A percentile compares a stretch with the other conserved stretches of the same genome.
Conservation (phyloP, 257 asterid species). For the Cinchona pubescens region DNA sequence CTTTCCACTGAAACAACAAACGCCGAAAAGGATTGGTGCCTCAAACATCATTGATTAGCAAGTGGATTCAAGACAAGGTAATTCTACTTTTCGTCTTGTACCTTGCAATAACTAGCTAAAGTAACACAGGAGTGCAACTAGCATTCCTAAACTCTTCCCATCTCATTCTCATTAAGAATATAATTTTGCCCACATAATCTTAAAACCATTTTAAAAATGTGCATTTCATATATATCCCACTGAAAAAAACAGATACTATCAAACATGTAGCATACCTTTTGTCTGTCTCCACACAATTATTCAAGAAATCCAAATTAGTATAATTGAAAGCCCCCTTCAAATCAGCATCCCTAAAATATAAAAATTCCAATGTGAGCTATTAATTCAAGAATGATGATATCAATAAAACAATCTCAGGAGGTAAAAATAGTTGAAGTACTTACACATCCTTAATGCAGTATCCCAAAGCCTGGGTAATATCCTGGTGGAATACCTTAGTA, state of each 20-base stretch:
- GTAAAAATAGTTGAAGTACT: conserved; percentile 35
- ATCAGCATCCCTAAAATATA: conserved; percentile 64
- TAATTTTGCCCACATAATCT: not conserved
- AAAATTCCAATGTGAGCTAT: not conserved
- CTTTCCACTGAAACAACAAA: not conserved
- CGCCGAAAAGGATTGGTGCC: not conserved
- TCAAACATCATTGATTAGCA: not conserved
- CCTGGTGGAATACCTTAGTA: conserved; percentile 59
- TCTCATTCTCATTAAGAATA: not conserved
- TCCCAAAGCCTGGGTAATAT: conserved; percentile 57
- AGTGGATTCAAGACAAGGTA: not conserved
- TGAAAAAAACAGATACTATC: not conserved
- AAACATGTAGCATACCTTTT: conserved; percentile 43
- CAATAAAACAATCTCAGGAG: not conserved
- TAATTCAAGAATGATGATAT: conserved; percentile 11
- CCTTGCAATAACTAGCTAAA: not conserved
- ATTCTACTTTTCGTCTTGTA: not conserved
- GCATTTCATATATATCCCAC: not conserved
- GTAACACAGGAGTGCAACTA: not conserved
- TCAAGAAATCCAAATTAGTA: conserved; percentile 71
- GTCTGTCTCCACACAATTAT: conserved; percentile 63
- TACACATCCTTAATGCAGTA: conserved; percentile 80
- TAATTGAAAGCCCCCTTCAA: conserved; percentile 77
- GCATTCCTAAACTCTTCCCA: not conserved
- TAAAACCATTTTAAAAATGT: not conserved